These are phyloP conservation scores for Ceratobasidium papillatum DNA, from an alignment of 1,284 basidiomycete species.

Conservation along the genomic window DNA sequence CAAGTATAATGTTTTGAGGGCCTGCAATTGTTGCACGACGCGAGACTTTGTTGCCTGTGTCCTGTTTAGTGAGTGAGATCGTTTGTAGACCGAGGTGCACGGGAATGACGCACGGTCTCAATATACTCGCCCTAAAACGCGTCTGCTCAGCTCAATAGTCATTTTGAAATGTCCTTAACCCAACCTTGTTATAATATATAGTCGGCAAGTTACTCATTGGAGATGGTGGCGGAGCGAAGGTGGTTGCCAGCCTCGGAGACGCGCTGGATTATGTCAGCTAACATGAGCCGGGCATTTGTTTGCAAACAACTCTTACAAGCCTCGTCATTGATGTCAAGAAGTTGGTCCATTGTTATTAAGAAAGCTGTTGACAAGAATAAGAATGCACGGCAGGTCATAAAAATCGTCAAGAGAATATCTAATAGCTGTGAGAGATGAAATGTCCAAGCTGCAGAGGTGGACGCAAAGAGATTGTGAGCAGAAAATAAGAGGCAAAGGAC, in stretches of 20 bases:
- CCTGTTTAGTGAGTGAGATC: slow-evolving; percentile 54
- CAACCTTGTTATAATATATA: slow-evolving; percentile 34
- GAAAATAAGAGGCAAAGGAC: not conserved
- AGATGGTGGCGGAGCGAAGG: not conserved
- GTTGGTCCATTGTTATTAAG: slow-evolving; percentile 19
- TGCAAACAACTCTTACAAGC: not conserved
- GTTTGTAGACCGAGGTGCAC: not conserved
- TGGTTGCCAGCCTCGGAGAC: not conserved
- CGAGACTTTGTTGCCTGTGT: slow-evolving; percentile 93
- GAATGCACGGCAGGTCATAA: slow-evolving; percentile 3
- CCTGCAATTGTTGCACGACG: slow-evolving; percentile 92
- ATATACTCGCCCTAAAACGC: slow-evolving; percentile 71
- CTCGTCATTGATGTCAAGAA: not conserved
- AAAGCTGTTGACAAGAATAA: not conserved
- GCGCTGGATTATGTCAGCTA: not conserved
- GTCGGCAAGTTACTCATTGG: slow-evolving; percentile 13
- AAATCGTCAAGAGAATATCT: not conserved
- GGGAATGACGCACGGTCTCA: slow-evolving; percentile 67
- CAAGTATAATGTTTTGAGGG: slow-evolving; percentile 95
- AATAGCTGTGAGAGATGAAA: not conserved
- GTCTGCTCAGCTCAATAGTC: not conserved
- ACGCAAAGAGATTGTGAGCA: slow-evolving; percentile 10
- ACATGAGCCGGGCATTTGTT: not conserved
- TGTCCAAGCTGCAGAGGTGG: slow-evolving; percentile 35
- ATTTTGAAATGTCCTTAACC: not conserved